These are phyloP conservation scores for Hypoxylon sp. DNA, from an alignment of 2,329 filamentous ascomycete species.

Conservation along the genomic window DNA sequence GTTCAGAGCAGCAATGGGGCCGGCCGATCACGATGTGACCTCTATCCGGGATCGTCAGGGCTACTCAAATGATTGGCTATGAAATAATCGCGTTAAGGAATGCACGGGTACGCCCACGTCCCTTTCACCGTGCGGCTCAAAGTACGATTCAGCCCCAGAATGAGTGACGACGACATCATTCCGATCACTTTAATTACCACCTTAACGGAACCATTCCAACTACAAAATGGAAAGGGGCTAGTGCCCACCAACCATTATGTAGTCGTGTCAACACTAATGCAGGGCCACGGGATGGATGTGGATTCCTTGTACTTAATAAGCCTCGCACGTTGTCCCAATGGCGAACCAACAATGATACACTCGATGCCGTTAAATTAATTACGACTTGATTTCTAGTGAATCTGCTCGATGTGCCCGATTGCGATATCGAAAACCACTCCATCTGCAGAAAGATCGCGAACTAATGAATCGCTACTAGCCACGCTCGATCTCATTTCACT, in stretches of 20 bases:
- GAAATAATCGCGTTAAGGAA: neutral
- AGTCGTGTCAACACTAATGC: neutral
- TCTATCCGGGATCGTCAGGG: slow-evolving; percentile 9
- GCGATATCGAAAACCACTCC: neutral
- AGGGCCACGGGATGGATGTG: neutral
- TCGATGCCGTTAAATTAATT: neutral
- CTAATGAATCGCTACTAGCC: neutral
- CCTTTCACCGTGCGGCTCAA: slow-evolving; percentile 18
- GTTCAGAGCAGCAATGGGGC: slow-evolving; percentile 3
- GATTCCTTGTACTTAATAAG: neutral
- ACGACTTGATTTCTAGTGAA: neutral
- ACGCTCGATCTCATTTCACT: neutral
- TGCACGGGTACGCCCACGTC: neutral
- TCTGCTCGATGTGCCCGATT: neutral
- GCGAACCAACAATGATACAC: neutral
- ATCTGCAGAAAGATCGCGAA: neutral
- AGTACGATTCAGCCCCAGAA: slow-evolving; percentile 20
- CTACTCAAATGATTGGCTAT: slow-evolving; percentile 15
- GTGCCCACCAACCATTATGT: neutral
- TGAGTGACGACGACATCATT: slow-evolving; percentile 10
- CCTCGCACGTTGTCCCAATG: neutral
- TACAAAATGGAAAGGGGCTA: neutral
- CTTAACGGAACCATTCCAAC: neutral
- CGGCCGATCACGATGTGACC: neutral
- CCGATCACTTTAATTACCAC: neutral